These are phyloP conservation scores for Ascoidea asiatica DNA, from an alignment of 805 yeast genomes.

Conservation along the genomic window DNA sequence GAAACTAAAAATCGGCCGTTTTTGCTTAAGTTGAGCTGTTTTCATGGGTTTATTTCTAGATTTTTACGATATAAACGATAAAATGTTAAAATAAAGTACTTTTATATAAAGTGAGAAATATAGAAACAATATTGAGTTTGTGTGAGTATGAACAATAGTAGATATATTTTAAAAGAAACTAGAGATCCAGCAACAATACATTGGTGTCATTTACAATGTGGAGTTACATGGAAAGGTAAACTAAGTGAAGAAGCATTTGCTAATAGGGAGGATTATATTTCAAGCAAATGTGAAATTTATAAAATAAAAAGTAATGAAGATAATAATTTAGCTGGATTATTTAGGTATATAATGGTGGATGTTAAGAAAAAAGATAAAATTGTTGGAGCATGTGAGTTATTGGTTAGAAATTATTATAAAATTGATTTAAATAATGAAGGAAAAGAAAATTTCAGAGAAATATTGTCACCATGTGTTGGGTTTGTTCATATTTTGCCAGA, in stretches of 20 bases:
- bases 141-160: too few species aligned
- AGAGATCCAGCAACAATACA: neutral
- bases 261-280: neutral
- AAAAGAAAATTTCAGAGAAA: too few species aligned
- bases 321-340: neutral
- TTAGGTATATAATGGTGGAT: neutral
- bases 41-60: too few species aligned
- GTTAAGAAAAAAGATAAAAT: neutral
- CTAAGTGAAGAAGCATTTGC: neutral
- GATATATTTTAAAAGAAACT: neutral
- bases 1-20: too few species aligned
- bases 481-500: constrained; percentile 18
- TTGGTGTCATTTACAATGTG: neutral
- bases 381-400: neutral
- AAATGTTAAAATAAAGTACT: too few species aligned
- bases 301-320: neutral
- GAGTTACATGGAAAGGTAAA: neutral
- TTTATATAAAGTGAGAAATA: too few species aligned
- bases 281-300: too few species aligned
- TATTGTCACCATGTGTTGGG: constrained; percentile 18
- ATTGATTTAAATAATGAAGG: neutral
- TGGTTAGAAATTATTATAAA: neutral
- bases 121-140: too few species aligned
- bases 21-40: too few species aligned
- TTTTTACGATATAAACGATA: too few species aligned